phyloP scores from a whole-genome alignment of 164 flowering plant genomes.

The Tinospora cordifolia region DNA sequence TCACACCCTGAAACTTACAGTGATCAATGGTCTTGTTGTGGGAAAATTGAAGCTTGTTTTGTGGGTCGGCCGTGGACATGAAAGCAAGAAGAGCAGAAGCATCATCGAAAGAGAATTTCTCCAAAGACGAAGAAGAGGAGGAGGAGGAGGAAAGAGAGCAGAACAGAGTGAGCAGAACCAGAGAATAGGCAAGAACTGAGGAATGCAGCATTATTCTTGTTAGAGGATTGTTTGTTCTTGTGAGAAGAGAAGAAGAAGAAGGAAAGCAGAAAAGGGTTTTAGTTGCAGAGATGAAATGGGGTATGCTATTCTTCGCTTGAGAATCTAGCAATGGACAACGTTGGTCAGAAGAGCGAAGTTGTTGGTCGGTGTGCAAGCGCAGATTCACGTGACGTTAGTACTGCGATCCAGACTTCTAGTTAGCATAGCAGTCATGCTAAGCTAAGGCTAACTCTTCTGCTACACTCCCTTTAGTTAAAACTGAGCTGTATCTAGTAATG shows the following conservation, averaged over 20 bases:
- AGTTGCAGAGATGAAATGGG: not conserved
- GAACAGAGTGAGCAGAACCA: not conserved
- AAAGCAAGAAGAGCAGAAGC: constrained; percentile 52
- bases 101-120: constrained; percentile 41
- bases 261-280: not conserved
- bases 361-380: not conserved
- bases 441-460: no score
- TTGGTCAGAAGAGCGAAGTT: not conserved
- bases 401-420: no score
- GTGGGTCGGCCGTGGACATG: constrained; percentile 51
- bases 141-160: not conserved
- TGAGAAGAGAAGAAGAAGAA: not conserved
- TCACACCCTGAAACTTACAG: constrained; percentile 69
- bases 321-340: not conserved
- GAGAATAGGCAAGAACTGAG: not conserved
- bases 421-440: no score
- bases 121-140: no score
- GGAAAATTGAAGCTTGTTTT: constrained; percentile 39
- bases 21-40: constrained; percentile 16
- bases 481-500: not conserved
- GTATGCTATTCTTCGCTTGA: not conserved
- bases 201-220: not conserved
- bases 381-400: constrained; percentile 9
- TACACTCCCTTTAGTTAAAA: no score
- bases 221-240: not conserved